Evolutionary conservation across 768 basidiomycete genomes (phyloP).

Genomic region (Russula ochroleuca): DNA sequence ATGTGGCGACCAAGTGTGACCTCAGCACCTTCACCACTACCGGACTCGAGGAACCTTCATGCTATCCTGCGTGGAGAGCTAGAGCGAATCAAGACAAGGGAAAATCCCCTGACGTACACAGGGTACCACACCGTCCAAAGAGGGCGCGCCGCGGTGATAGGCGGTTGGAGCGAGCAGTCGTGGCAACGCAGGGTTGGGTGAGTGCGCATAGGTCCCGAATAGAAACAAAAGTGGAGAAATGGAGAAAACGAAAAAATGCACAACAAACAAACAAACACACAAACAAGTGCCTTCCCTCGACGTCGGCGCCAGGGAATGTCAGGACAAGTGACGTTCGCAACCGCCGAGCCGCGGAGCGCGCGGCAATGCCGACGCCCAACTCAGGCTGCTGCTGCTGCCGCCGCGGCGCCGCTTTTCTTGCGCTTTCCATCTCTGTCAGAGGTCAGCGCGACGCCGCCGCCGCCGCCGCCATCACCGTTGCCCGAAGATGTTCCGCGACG

Average conservation of each 20-base stretch:
- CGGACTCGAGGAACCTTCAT: not conserved
- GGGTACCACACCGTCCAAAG: not conserved
- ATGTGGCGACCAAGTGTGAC: not conserved
- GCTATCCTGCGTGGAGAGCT: not conserved
- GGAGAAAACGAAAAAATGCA: not conserved
- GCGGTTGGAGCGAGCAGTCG: not conserved
- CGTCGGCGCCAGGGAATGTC: not conserved
- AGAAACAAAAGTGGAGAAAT: not conserved
- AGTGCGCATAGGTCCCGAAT: not conserved
- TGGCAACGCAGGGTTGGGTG: not conserved
- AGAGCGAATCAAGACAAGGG: not conserved
- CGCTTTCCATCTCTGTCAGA: conserved; percentile 12
- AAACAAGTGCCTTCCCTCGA: not conserved
- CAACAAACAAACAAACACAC: not conserved
- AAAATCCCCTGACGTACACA: not conserved
- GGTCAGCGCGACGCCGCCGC: not conserved
- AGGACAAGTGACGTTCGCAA: not conserved
- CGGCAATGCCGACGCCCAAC: not conserved
- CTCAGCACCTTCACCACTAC: not conserved
- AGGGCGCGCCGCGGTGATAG: not conserved
- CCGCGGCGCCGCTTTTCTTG: conserved; percentile 24
- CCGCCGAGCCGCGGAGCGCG: conserved; percentile 20
- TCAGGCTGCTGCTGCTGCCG: conserved; percentile 12
- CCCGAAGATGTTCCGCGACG: not conserved
- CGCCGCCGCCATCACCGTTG: not conserved